Conservation (phyloP, 2,329 filamentous ascomycete species). For the Verticillium zaregamsianum region DNA sequence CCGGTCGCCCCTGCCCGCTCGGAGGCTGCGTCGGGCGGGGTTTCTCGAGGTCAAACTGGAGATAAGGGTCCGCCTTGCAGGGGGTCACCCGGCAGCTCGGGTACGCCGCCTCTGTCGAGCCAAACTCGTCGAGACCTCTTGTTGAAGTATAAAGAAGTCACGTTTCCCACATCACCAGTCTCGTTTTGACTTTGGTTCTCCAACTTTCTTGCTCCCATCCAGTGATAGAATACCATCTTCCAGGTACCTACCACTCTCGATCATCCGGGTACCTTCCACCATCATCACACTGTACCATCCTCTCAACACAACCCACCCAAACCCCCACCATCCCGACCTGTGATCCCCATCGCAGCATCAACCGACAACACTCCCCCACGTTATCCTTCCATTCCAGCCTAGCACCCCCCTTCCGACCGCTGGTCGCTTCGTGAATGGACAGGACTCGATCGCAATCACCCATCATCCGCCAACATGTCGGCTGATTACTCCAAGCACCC, state of each 20-base stretch:
- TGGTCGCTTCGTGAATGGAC: constrained; percentile 5
- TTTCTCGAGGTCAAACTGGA: neutral
- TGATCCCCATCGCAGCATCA: neutral
- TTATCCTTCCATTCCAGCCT: neutral
- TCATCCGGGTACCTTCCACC: neutral
- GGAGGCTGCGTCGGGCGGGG: neutral
- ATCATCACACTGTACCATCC: neutral
- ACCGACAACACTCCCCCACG: neutral
- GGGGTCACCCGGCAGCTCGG: neutral
- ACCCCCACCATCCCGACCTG: neutral
- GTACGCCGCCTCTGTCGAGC: neutral
- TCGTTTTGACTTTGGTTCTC: neutral
- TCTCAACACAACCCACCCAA: neutral
- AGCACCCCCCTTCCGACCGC: neutral
- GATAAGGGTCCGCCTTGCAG: neutral
- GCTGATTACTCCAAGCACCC: constrained; percentile 50
- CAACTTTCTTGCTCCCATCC: neutral
- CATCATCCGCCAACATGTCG: constrained; percentile 31
- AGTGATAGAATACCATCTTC: neutral
- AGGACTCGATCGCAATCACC: neutral
- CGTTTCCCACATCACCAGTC: neutral
- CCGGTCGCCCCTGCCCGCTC: neutral
- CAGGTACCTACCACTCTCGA: neutral
- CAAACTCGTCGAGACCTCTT: neutral
- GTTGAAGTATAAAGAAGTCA: neutral